A percentile compares a stretch with the other conserved stretches of the same genome.
These are phyloP conservation scores for Teunomyces stri DNA, from an alignment of 805 yeast genomes.

Conservation along the genomic window DNA sequence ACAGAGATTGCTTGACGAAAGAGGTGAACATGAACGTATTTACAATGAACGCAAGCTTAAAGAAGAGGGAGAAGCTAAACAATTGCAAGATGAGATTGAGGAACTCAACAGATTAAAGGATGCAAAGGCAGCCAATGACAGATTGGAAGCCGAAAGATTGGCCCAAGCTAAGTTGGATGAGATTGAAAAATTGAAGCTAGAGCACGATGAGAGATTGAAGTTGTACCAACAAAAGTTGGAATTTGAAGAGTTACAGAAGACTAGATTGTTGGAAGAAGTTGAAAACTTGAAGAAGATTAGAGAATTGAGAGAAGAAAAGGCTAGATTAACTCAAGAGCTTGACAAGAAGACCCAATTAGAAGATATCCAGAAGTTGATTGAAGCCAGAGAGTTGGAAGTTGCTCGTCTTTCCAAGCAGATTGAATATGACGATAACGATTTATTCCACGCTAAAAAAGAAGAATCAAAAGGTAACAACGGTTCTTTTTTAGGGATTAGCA, in stretches of 20 bases:
- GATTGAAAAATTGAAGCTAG: slow-evolving; percentile 32
- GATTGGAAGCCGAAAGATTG: slow-evolving; percentile 25
- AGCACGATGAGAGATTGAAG: slow-evolving; percentile 31
- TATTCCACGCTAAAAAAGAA: slow-evolving; percentile 7
- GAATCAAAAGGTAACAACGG: slow-evolving; percentile 9
- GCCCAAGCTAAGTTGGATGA: slow-evolving; percentile 33
- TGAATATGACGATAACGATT: slow-evolving; percentile 31
- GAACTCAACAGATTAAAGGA: slow-evolving; percentile 25
- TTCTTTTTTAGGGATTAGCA: slow-evolving; percentile 30
- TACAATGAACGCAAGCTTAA: slow-evolving; percentile 23
- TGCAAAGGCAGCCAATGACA: slow-evolving; percentile 21
- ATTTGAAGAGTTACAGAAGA: slow-evolving; percentile 37
- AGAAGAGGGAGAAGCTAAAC: slow-evolving; percentile 24
- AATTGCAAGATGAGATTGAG: slow-evolving; percentile 31
- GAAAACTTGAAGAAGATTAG: slow-evolving; percentile 38
- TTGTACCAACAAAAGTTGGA: slow-evolving; percentile 30
- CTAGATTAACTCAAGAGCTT: slow-evolving; percentile 24
- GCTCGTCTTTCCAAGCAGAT: slow-evolving; percentile 30
- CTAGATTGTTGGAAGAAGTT: slow-evolving; percentile 37
- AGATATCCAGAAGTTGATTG: slow-evolving; percentile 29
- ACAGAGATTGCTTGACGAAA: slow-evolving; percentile 21
- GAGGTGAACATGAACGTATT: slow-evolving; percentile 24
- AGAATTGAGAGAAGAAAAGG: slow-evolving; percentile 39
- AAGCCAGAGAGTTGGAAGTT: slow-evolving; percentile 32
- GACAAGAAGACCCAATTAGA: slow-evolving; percentile 19